Evolutionary conservation across 192 early-diverging fungal genomes (phyloP), one percentile per base, ranked within the genome.

Genomic region (Entomortierella parvispora): DNA sequence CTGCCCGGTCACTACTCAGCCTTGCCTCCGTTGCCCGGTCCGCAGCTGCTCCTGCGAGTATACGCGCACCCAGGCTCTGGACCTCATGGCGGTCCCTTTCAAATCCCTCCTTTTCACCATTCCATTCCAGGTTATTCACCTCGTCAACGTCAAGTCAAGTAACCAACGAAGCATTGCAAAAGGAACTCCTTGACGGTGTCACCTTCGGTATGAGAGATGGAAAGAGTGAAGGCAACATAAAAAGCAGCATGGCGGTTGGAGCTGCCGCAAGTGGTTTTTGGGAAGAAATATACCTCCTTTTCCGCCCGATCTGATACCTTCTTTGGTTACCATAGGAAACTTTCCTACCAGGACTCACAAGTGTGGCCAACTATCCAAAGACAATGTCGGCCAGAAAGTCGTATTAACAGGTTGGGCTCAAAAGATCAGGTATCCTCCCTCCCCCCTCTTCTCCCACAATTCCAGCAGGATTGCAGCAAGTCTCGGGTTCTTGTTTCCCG

Each of bases 391-490:
- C 18, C 80, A 93, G 67, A 42, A 67, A 12, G 93, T 94, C 26
- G 84, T 86, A 7, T 74, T 96, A 17, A 88, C 85, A 68, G 94
- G 94, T 5, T 96, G 94, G 94, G 90, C 88, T 12, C 89, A 85
- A 66, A 67, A 65, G 37, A 68, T 88, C 25, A 85, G 87, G 87
- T 87, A 17, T 42, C 12, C 57, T 4, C 17, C 42, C 3, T 14
- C 2, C 18, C 15, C 49, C 26, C 33, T 55, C 43, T 12, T 20
- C 10, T 4, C 52, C 17, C 43, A 50, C 28, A 46, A 62, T 63
- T 52, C 10, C n/a, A n/a, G 14, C 58, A 6, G 25, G 66, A 23
- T 22, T 20, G n/a, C 17, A 56, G 25, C 33, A 7, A 18, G 40
- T 17, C 14, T 60, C 1, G 12, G 12, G n/a, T n/a, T 17, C 20